phyloP scores from a whole-genome alignment of 2,329 filamentous ascomycete genomes.

The Alternaria infectoria region DNA sequence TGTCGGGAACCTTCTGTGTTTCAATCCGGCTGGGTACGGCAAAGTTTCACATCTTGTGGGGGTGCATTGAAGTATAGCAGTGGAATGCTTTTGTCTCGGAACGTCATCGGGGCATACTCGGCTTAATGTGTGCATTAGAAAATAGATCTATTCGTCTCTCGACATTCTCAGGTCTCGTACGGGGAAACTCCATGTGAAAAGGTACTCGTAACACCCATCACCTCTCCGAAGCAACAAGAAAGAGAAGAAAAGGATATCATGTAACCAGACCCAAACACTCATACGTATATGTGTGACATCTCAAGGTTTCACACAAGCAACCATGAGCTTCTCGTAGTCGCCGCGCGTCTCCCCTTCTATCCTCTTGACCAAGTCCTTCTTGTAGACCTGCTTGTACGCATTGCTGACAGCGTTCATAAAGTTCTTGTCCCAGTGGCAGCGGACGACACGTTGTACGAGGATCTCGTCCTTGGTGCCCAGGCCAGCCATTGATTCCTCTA shows the following conservation, averaged over 20 bases:
- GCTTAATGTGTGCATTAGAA: background rate
- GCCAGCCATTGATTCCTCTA: slow-evolving; percentile 90
- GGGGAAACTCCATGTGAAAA: background rate
- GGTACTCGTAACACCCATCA: background rate
- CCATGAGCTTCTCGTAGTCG: slow-evolving; percentile 77
- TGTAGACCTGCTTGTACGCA: slow-evolving; percentile 76
- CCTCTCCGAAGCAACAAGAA: background rate
- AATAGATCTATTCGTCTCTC: background rate
- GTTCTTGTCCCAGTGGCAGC: slow-evolving; percentile 80
- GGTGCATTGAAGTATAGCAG: background rate
- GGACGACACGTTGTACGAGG: slow-evolving; percentile 77
- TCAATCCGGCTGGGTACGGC: background rate
- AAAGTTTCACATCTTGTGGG: background rate
- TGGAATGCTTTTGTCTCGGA: background rate
- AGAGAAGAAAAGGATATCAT: slow-evolving; percentile 3
- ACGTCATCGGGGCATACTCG: background rate
- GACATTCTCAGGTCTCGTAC: background rate
- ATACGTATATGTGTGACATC: background rate
- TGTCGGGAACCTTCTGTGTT: background rate
- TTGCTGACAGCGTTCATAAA: slow-evolving; percentile 78
- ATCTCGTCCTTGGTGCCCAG: slow-evolving; percentile 84
- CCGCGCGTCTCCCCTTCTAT: slow-evolving; percentile 85
- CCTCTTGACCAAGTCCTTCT: slow-evolving; percentile 68
- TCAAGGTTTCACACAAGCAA: slow-evolving; percentile 64
- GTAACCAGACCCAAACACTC: background rate